Evolutionary conservation across 2,329 filamentous ascomycete species (phyloP).

Genomic region (Blastomyces gilchristii): DNA sequence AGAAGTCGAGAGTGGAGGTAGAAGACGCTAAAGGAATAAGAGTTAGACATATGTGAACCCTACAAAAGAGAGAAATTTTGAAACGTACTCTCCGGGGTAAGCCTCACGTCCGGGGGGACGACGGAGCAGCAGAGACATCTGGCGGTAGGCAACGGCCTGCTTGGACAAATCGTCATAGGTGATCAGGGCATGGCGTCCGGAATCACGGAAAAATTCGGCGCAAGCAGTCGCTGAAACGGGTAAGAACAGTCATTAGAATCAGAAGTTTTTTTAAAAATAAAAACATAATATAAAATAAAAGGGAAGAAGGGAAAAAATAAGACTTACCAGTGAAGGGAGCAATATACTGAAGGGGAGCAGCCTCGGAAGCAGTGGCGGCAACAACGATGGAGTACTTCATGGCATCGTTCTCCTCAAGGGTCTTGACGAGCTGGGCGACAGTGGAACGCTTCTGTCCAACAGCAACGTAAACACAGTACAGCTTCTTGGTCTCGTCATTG

Average conservation of each 20-base stretch:
- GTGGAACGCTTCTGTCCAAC: conserved; percentile 99
- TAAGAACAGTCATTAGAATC: not conserved
- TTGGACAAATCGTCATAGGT: conserved; percentile 94
- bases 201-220: conserved; percentile 69
- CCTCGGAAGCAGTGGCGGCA: conserved; percentile 94
- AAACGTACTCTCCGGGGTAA: conserved; percentile 75
- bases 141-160: conserved; percentile 95
- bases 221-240: conserved; percentile 28
- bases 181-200: conserved; percentile 78
- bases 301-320: too few species aligned
- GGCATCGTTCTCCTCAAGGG: conserved; percentile 97
- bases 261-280: too few species aligned
- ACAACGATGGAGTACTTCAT: conserved; percentile 97
- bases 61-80: conserved; percentile 2
- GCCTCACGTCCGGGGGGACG: conserved; percentile 98
- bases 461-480: conserved; percentile 99
- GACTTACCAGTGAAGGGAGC: conserved; percentile 70
- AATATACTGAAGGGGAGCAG: conserved; percentile 86
- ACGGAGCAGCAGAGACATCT: conserved; percentile 97
- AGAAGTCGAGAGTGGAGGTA: conserved; percentile 98
- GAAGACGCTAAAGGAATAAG: conserved; percentile 56
- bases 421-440: conserved; percentile 98
- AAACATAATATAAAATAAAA: too few species aligned
- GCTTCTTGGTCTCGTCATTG: conserved; percentile 90
- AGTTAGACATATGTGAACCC: conserved; percentile 16